phyloP scores from a whole-genome alignment of 2,329 filamentous ascomycete species.

The Berkeleyomyces rouxiae region DNA sequence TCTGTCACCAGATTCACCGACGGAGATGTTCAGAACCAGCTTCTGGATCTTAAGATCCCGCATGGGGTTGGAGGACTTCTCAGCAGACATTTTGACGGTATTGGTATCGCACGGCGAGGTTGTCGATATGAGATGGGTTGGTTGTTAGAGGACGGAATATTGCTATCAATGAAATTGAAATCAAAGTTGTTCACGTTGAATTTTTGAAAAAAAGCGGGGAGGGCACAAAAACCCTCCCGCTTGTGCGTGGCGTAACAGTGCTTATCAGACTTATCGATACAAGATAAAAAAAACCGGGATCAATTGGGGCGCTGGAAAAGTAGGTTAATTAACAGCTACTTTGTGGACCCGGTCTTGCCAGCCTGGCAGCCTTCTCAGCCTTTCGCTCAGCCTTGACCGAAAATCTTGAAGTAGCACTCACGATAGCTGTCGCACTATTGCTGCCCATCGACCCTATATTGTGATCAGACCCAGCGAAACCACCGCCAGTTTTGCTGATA shows the following conservation, averaged over 20 bases:
- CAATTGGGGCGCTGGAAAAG: neutral
- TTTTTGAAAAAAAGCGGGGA: constrained; percentile 11
- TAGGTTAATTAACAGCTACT: neutral
- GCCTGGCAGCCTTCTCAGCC: constrained; percentile 12
- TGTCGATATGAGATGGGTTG: constrained; percentile 18
- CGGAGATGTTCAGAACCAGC: constrained; percentile 98
- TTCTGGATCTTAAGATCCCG: constrained; percentile 99
- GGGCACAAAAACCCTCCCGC: constrained; percentile 13
- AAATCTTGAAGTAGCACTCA: constrained; percentile 13
- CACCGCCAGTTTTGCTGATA: neutral
- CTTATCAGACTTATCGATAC: constrained; percentile 6
- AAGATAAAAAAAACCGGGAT: neutral
- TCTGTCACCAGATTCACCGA: constrained; percentile 99
- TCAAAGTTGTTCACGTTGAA: constrained; percentile 6
- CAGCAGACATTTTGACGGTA: constrained; percentile 34
- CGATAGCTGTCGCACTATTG: constrained; percentile 7
- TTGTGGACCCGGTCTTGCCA: constrained; percentile 8
- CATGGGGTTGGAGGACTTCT: constrained; percentile 96
- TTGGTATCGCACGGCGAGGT: constrained; percentile 12
- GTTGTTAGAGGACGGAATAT: constrained; percentile 17
- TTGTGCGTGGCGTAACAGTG: constrained; percentile 6
- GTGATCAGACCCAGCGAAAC: neutral
- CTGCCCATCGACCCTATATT: neutral
- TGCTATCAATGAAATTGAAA: neutral
- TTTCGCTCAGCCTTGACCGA: constrained; percentile 11